Evolutionary conservation across 768 basidiomycete genomes (phyloP), one percentile per base, ranked within the genome.

Genomic region (Cubamyces lactineus): DNA sequence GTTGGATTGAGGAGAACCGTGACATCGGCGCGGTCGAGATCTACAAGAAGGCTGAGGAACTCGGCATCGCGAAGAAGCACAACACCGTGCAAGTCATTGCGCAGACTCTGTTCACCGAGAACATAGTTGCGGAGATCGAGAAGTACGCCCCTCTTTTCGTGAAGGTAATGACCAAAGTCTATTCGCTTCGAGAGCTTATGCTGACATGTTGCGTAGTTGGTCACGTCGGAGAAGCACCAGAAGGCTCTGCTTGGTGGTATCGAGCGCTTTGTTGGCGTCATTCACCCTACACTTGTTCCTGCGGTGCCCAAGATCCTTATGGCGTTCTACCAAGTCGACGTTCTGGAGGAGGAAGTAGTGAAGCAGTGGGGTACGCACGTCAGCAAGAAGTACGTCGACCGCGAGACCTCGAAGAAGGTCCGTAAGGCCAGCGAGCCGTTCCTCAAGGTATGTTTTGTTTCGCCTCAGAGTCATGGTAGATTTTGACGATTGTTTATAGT

Each of bases 391-490:
- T 96, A 94, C 71, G 92, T 95, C 47, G 92, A 96, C 76, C 94
- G 91, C 77, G 95, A 98, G 26, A 89, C 85, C 48, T 92, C 90
- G 75, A 98, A 98, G 85, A 95, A 87, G 77, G 95, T 99, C 53
- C 83, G 96, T 69, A 96, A 96, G 80, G 94, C 94, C 13, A 91
- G 91, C 66, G 94, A 93, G 73, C 94, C 96, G 0, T 98, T 98
- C 81, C 78, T 98, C 72, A 94, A 95, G 83, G 91, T 91, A 65
- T 50, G 80, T 69, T 17, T 40, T 24, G 4, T 28, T 28, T 21
- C 57, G 26, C 41, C 38, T 21, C 12, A 19, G 41, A 0, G 2
- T 13, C 55, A 23, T 13, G 40, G 40, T 54, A 17, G 15, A 26
- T 53, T 19, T 56, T 67, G 48, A 62, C 53, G 16, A n/a, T 16